These are phyloP conservation scores for Fusarium haematococcum DNA, from an alignment of 2,329 filamentous ascomycete genomes.

Conservation along the genomic window DNA sequence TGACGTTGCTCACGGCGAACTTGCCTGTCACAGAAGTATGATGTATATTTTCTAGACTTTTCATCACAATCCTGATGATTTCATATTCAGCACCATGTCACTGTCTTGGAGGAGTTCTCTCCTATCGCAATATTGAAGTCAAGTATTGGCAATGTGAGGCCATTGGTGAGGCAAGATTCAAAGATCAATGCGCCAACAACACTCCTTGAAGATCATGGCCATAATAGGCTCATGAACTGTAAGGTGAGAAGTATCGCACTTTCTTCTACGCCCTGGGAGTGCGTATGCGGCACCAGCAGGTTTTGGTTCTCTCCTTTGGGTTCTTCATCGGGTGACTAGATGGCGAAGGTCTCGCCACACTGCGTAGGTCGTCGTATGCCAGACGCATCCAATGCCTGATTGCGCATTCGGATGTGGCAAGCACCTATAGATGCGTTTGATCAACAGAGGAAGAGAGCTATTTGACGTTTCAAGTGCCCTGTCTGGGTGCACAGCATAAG, in stretches of 20 bases:
- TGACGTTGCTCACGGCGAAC: background rate
- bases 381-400: background rate
- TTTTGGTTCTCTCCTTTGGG: background rate
- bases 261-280: background rate
- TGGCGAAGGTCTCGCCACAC: background rate
- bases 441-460: background rate
- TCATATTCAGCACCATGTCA: background rate
- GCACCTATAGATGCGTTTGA: background rate
- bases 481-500: background rate
- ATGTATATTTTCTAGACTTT: background rate
- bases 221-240: background rate
- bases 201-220: background rate
- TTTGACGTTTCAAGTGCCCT: background rate
- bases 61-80: background rate
- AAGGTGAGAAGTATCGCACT: background rate
- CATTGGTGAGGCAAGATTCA: background rate
- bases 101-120: background rate
- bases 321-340: background rate
- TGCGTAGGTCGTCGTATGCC: background rate
- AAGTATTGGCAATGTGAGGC: background rate
- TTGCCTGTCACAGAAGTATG: background rate
- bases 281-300: background rate
- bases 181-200: background rate
- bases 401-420: background rate
- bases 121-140: background rate